phyloP scores from a whole-genome alignment of 441 rosid genomes.

The Biscutella laevigata region DNA sequence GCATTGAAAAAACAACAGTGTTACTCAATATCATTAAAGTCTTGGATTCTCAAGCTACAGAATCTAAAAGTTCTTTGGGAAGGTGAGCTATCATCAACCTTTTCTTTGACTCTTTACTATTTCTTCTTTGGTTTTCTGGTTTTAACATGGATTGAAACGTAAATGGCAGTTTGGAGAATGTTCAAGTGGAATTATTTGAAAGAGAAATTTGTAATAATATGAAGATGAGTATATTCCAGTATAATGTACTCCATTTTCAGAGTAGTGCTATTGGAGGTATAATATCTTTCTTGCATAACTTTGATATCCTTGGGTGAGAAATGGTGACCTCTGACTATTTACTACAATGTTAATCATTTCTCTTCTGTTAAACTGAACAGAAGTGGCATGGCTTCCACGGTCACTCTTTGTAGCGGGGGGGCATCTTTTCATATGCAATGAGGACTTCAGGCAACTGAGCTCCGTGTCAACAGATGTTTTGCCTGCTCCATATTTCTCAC shows the following conservation, averaged over 20 bases:
- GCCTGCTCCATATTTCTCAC: conserved; percentile 49
- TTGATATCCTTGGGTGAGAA: conserved; percentile 1
- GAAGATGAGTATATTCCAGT: conserved; percentile 58
- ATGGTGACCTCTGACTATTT: neutral
- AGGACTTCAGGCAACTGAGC: conserved; percentile 61
- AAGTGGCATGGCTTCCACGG: conserved; percentile 53
- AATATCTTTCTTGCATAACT: neutral
- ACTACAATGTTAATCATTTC: neutral
- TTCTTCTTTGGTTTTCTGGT: conserved; percentile 14
- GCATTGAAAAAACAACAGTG: conserved; percentile 56
- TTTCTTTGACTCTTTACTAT: neutral
- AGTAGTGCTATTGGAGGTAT: conserved; percentile 49
- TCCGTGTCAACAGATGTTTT: conserved; percentile 34
- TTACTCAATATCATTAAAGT: conserved; percentile 50
- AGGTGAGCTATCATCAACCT: conserved; percentile 38
- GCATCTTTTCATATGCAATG: conserved; percentile 55
- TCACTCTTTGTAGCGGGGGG: conserved; percentile 62
- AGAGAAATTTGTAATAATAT: conserved; percentile 65
- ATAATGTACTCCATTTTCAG: conserved; percentile 56
- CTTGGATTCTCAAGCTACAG: conserved; percentile 32
- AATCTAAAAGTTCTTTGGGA: conserved; percentile 36
- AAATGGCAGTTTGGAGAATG: conserved; percentile 87
- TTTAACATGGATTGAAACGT: conserved; percentile 39
- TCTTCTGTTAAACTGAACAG: conserved; percentile 35
- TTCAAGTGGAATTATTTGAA: conserved; percentile 69